Conservation (phyloP, 306 rosid genomes). For the Lathyrus sativus region DNA sequence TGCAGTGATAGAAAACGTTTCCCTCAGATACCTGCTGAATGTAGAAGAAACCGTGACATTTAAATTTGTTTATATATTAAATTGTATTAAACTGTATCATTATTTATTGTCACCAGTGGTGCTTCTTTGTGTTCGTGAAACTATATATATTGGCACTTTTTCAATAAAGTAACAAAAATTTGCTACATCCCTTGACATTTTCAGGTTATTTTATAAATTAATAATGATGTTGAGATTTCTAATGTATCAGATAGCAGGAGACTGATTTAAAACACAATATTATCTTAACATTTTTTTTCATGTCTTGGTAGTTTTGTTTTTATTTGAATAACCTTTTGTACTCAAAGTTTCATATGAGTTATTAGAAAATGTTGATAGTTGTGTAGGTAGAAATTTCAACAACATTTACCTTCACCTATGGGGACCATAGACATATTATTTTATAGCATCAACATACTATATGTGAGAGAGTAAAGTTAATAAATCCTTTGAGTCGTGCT, state of each 20-base stretch:
- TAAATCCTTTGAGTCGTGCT: too few species aligned
- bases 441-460: too few species aligned
- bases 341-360: too few species aligned
- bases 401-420: too few species aligned
- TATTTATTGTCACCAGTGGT: slow-evolving; percentile 10
- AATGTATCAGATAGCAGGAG: not conserved
- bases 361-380: too few species aligned
- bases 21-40: slow-evolving; percentile 59
- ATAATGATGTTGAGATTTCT: not conserved
- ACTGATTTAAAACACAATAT: too few species aligned
- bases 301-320: too few species aligned
- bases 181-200: not conserved
- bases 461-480: too few species aligned
- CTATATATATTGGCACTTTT: not conserved
- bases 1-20: slow-evolving; percentile 67
- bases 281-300: too few species aligned
- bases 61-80: slow-evolving; percentile 29
- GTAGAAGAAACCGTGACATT: slow-evolving; percentile 81
- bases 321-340: too few species aligned
- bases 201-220: not conserved
- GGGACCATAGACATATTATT: too few species aligned
- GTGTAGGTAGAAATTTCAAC: too few species aligned
- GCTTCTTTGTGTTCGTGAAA: not conserved
- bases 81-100: not conserved
- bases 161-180: not conserved